Base-by-base conservation (phyloP, 2,329 filamentous ascomycete genomes). In the Ophiostoma himal-ulmi region DNA sequence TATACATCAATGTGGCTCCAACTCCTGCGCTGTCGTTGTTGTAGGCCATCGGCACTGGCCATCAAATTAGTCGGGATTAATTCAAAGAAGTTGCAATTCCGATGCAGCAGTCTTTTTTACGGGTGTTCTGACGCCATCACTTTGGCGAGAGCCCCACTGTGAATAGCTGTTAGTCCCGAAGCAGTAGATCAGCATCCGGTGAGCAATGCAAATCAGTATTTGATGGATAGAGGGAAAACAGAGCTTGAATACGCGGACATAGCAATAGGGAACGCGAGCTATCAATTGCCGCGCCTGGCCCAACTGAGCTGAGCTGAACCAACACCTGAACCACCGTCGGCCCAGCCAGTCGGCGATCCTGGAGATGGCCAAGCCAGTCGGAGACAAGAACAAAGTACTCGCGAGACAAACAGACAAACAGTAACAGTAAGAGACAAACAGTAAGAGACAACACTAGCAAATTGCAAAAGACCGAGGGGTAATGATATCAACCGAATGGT, bases 341-440 rank as follows among this genome's bases (percentile, higher is more conserved):
- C 2, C 10, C 52, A 57, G 22, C n/a, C 44, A 48, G 17, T 20
- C 44, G n/a, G 37, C 10, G 37, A 48, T 48, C 13, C 26, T 62
- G 57, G 22, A 20, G 57, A 62, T 34, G 26, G 26, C 6, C 13
- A 62, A 34, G 26, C 57, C 4, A 62, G 26, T 20, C 57, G 57
- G 57, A 62, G 57, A 57, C 52, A 62, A 62, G 22, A 62, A 62
- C 34, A 62, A 62, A 62, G 57, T 14, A 62, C 57, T 30, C 57
- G 57, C 52, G 52, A 57, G 52, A 11, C 52, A 8, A 26, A 62
- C 62, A 22, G 34, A 39, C 34, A 37, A 8, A 26, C 3, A 6
- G n/a, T 30, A 30, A 30, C 30, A 30, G 30, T 30, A 30, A 30
- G 2, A 30, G 30, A 39, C 34, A 37, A 8, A 26, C 3, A 6